Conservation (phyloP, 2,329 filamentous ascomycete genomes). For the Furcasterigmium sp. region DNA sequence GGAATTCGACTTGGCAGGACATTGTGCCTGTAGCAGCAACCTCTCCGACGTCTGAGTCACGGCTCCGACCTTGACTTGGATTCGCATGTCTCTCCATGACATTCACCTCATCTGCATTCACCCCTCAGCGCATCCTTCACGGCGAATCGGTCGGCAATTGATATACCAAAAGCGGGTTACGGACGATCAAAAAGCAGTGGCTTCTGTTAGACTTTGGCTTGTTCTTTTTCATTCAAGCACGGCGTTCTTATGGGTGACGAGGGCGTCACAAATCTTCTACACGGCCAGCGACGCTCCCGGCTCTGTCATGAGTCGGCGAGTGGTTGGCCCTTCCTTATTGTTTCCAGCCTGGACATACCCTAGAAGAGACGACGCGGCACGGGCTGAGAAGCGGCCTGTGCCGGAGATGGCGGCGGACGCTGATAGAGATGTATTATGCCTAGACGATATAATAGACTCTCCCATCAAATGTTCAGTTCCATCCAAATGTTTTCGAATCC, state of each 20-base stretch:
- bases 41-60: no score
- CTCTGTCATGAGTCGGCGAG: not conserved
- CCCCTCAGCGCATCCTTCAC: not conserved
- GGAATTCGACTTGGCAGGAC: not conserved
- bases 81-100: no score
- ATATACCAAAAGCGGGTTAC: no score
- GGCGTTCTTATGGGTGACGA: not conserved
- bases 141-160: not conserved
- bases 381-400: not conserved
- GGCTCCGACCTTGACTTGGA: no score
- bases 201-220: not conserved
- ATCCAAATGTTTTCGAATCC: no score
- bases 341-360: not conserved
- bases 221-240: not conserved
- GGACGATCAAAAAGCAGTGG: not conserved
- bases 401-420: not conserved
- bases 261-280: not conserved
- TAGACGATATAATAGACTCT: conserved; percentile 1
- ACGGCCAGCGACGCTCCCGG: no score
- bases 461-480: no score
- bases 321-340: not conserved
- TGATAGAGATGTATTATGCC: not conserved
- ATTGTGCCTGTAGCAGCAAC: no score
- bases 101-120: not conserved
- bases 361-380: not conserved